These are phyloP conservation scores for Astrothelium macrocarpum DNA, from an alignment of 495 filamentous ascomycete species.

Conservation along the genomic window DNA sequence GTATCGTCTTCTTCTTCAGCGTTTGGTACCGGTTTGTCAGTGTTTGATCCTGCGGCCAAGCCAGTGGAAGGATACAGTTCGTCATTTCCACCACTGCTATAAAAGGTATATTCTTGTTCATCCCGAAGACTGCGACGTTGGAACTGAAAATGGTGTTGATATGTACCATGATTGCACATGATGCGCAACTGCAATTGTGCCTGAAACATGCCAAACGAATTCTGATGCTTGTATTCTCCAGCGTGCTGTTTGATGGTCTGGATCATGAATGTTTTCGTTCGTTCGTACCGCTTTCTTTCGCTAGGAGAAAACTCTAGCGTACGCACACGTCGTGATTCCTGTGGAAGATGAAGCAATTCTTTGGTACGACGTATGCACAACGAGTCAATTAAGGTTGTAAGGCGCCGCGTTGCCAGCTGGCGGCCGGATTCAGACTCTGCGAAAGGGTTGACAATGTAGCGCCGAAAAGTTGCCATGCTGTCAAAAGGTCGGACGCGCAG, in stretches of 20 bases:
- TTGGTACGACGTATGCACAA: constrained; percentile 86
- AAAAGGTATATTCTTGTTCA: neutral
- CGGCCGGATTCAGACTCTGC: constrained; percentile 51
- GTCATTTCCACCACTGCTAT: neutral
- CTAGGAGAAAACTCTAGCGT: constrained; percentile 22
- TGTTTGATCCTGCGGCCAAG: neutral
- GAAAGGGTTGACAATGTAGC: constrained; percentile 74
- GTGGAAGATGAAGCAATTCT: constrained; percentile 45
- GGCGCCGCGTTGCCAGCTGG: constrained; percentile 67
- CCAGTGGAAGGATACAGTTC: neutral
- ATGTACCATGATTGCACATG: constrained; percentile 38
- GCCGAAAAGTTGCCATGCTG: constrained; percentile 58
- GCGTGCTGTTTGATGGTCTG: constrained; percentile 27
- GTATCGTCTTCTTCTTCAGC: neutral
- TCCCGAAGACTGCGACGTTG: neutral
- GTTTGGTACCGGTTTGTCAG: no score
- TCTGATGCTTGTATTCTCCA: constrained; percentile 20
- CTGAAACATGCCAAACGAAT: constrained; percentile 29
- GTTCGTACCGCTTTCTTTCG: constrained; percentile 31
- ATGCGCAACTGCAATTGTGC: constrained; percentile 36
- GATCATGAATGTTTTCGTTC: constrained; percentile 26
- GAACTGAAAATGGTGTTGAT: constrained; percentile 1
- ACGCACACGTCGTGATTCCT: constrained; percentile 10
- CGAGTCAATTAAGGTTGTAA: constrained; percentile 81
- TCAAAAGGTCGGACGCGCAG: constrained; percentile 85